Percentiles rank a stretch among this genome's conserved stretches.
These are phyloP conservation scores for Alternaria angustiovoidea DNA, from an alignment of 2,329 filamentous ascomycete genomes.

Conservation along the genomic window DNA sequence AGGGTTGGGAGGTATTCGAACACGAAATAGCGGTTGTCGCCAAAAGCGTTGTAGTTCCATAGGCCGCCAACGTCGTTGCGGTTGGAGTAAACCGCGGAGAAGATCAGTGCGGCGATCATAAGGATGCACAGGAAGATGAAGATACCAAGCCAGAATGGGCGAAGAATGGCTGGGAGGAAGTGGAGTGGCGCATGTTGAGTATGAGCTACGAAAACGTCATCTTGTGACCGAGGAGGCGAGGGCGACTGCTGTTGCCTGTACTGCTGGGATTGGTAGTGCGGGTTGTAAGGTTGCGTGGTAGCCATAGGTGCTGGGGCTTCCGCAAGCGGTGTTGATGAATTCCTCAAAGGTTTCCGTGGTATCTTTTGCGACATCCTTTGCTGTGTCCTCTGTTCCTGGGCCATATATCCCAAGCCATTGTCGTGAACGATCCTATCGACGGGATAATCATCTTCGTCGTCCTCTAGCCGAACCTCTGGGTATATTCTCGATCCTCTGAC, in stretches of 20 bases:
- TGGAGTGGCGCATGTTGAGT: slow-evolving; percentile 61
- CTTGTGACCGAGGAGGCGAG: slow-evolving; percentile 26
- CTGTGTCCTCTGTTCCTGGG: slow-evolving; percentile 42
- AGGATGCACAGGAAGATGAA: slow-evolving; percentile 69
- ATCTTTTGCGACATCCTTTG: slow-evolving; percentile 38
- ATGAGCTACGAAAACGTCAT: slow-evolving; percentile 59
- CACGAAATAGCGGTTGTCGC: slow-evolving; percentile 80
- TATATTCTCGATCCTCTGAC: slow-evolving; percentile 64
- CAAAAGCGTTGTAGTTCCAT: slow-evolving; percentile 72
- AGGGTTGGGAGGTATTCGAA: slow-evolving; percentile 87
- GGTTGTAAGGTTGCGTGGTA: slow-evolving; percentile 6
- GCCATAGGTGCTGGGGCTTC: slow-evolving; percentile 16
- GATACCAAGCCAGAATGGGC: slow-evolving; percentile 68
- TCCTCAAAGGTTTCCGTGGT: slow-evolving; percentile 28
- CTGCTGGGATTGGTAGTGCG: slow-evolving; percentile 7
- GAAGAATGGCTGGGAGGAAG: slow-evolving; percentile 76
- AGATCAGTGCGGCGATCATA: slow-evolving; percentile 76
- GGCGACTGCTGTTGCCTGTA: slow-evolving; percentile 16
- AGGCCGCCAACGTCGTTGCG: slow-evolving; percentile 66
- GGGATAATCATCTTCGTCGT: slow-evolving; percentile 56
- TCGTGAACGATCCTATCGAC: slow-evolving; percentile 59
- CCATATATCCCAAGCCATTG: slow-evolving; percentile 49
- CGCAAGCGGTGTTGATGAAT: slow-evolving; percentile 18
- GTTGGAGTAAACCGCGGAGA: slow-evolving; percentile 64
- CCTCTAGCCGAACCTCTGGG: slow-evolving; percentile 33